Conservation (phyloP, 495 filamentous ascomycete genomes). For the Neurospora sp. region DNA sequence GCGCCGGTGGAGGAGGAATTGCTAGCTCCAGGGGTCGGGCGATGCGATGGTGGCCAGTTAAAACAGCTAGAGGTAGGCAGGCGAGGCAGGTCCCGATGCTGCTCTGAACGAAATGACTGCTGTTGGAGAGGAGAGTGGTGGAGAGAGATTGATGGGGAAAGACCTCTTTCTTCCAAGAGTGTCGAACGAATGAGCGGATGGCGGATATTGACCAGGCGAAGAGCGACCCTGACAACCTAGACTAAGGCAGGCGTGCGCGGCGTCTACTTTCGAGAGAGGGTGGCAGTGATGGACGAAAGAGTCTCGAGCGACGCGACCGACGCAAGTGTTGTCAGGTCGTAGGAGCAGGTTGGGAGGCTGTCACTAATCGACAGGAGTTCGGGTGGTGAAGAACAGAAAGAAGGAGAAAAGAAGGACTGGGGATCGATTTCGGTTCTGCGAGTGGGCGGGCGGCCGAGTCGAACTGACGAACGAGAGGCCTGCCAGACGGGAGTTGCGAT, state of each 20-base stretch:
- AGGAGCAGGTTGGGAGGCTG: background rate
- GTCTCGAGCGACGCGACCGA: background rate
- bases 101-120: conserved; percentile 26
- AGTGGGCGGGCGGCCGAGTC: conserved; percentile 6
- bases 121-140: conserved; percentile 21
- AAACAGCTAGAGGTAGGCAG: conserved; percentile 25
- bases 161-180: background rate
- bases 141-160: conserved; percentile 6
- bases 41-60: conserved; percentile 18
- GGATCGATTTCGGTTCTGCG: conserved; percentile 1
- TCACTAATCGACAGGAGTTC: background rate
- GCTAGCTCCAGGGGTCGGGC: conserved; percentile 25
- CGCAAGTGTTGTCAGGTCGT: background rate
- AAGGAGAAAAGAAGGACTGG: conserved; percentile 7
- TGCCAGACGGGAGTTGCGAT: conserved; percentile 18
- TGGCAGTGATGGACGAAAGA: background rate
- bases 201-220: conserved; percentile 1
- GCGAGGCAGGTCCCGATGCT: conserved; percentile 14
- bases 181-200: conserved; percentile 1
- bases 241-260: background rate
- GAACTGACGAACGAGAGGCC: conserved; percentile 11
- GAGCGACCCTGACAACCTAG: background rate
- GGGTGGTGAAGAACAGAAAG: background rate
- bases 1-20: conserved; percentile 18
- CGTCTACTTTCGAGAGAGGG: conserved; percentile 1